These are phyloP conservation scores for rapeseed (Brassica napus) DNA, from an alignment of 345 rosid genomes.

Conservation along the genomic window DNA sequence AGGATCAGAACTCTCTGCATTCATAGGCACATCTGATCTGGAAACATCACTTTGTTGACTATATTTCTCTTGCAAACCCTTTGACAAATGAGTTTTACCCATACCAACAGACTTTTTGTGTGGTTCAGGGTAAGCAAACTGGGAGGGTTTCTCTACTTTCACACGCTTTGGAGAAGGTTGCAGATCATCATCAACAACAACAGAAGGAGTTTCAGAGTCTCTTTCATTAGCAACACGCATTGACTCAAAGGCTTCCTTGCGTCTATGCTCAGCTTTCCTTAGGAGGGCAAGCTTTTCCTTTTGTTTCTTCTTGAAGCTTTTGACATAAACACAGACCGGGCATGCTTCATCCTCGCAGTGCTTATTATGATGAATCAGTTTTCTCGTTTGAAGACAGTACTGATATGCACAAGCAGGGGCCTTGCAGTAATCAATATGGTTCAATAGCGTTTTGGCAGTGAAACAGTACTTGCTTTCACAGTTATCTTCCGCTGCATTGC, in stretches of 20 bases:
- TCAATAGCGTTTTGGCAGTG: slow-evolving; percentile 59
- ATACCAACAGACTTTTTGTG: slow-evolving; percentile 45
- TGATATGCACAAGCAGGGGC: slow-evolving; percentile 59
- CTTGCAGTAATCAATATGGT: slow-evolving; percentile 70
- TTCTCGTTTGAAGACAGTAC: slow-evolving; percentile 71
- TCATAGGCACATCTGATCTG: slow-evolving; percentile 59
- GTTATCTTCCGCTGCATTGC: slow-evolving; percentile 72
- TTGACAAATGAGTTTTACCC: slow-evolving; percentile 44
- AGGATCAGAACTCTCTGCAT: slow-evolving; percentile 49
- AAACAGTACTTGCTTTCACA: slow-evolving; percentile 65
- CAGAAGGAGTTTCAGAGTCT: slow-evolving; percentile 46
- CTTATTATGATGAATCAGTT: slow-evolving; percentile 66
- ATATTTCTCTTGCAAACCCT: slow-evolving; percentile 47
- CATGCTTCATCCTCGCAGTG: slow-evolving; percentile 61
- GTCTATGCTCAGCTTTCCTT: slow-evolving; percentile 45
- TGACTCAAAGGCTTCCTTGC: slow-evolving; percentile 49
- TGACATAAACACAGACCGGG: slow-evolving; percentile 90
- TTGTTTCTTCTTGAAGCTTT: slow-evolving; percentile 52
- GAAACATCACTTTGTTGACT: slow-evolving; percentile 43
- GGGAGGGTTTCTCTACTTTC: slow-evolving; percentile 68
- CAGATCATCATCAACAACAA: slow-evolving; percentile 56
- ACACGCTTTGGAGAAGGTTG: slow-evolving; percentile 77
- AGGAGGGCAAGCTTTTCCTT: slow-evolving; percentile 47
- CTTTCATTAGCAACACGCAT: slow-evolving; percentile 49
- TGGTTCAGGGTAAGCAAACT: slow-evolving; percentile 42